Base-by-base conservation (phyloP, 1,284 basidiomycete genomes). In the Dichomitus squalens region DNA sequence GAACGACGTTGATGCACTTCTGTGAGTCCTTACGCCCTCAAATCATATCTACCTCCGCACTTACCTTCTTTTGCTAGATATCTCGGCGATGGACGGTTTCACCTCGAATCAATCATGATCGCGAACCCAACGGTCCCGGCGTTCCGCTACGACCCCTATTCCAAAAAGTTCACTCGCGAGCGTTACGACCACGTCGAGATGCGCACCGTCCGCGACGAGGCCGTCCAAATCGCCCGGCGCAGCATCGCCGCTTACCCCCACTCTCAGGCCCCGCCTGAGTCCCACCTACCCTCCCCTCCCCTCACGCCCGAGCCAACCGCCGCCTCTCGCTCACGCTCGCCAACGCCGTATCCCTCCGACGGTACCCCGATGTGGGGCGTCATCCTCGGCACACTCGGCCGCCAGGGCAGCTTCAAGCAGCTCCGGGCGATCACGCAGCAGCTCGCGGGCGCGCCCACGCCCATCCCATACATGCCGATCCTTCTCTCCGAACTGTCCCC, bases 101-200 rank as follows among this genome's bases (percentile, higher is more conserved):
- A 99, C 71, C 83, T 99, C 16, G 97, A 99, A 74, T 92, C 93
- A 12, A 96, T 98, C 72, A 99, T 99, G 97, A 98, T 99, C 59
- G 95, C 95, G 29, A 99, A 99, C 72, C 97, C 97, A 0, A 76
- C 82, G n/a, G 84, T 98, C 21, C 95, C 96, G 11, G 96, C 97
- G 0, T 99, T 98, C 79, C 86, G 97, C 29, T 99, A 98, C 75
- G 97, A 99, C 69, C 97, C 97, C 4, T 99, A 99, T 73, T 95
- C 94, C 31, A 99, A 99, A 73, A 96, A 96, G 68, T 82, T 99
- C 56, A 98, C 96, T 4, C 78, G 94, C 61, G 97, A 99, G 71
- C 81, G 87, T 5, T 99, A 99, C 69, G 85, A 96, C 68, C 95
- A 99, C 68, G 75, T 78, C 16, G 88, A 94, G 76, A 99, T 99